phyloP scores from a whole-genome alignment of 2,329 filamentous ascomycete species.

The Neonectria sp. region DNA sequence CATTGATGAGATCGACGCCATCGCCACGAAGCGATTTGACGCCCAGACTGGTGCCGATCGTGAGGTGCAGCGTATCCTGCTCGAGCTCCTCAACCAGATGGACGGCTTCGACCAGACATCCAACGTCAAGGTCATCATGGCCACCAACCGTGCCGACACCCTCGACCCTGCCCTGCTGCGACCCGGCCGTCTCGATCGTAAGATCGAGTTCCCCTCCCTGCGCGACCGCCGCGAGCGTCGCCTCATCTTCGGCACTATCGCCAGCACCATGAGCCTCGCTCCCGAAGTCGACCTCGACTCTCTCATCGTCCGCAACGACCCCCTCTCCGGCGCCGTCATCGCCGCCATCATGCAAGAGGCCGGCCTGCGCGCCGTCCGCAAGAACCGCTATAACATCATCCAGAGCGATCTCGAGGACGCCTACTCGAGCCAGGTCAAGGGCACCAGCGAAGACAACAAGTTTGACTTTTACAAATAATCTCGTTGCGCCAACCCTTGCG shows the following conservation, averaged over 20 bases:
- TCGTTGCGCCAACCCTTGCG: conserved; percentile 18
- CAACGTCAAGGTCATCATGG: conserved; percentile 99
- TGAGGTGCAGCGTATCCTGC: conserved; percentile 97
- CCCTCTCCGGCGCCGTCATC: conserved; percentile 94
- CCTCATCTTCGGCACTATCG: conserved; percentile 98
- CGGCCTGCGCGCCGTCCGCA: conserved; percentile 91
- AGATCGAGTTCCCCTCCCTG: conserved; percentile 98
- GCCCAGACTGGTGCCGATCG: conserved; percentile 97
- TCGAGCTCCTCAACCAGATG: conserved; percentile 99
- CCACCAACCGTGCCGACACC: conserved; percentile 97
- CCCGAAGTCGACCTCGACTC: conserved; percentile 97
- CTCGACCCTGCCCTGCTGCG: conserved; percentile 95
- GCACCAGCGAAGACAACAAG: conserved; percentile 74
- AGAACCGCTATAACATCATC: conserved; percentile 99
- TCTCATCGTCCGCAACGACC: conserved; percentile 96
- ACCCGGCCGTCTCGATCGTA: conserved; percentile 94
- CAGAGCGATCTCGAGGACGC: conserved; percentile 97
- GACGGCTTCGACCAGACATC: conserved; percentile 99
- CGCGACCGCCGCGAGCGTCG: conserved; percentile 94
- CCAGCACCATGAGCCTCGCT: conserved; percentile 95
- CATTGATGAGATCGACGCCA: conserved; percentile 99
- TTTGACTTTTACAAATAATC: conserved; percentile 93
- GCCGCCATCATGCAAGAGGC: conserved; percentile 99
- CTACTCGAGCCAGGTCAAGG: conserved; percentile 97
- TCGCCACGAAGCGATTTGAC: conserved; percentile 99